Conservation (phyloP, 2,329 filamentous ascomycete species). For the Drechmeria coniospora region DNA sequence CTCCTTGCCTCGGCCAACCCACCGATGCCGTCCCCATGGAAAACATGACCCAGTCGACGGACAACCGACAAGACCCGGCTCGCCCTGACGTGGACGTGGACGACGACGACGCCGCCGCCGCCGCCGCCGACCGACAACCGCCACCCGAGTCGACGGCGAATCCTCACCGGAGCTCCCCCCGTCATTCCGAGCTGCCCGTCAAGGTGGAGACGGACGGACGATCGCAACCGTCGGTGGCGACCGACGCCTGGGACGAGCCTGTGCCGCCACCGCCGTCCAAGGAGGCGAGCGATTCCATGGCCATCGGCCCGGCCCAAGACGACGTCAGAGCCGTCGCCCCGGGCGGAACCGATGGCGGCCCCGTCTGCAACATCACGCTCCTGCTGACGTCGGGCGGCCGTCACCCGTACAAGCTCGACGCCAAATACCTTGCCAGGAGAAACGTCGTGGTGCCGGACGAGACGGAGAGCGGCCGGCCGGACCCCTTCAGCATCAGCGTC, state of each 20-base stretch:
- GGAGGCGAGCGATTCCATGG: constrained; percentile 18
- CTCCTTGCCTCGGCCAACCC: constrained; percentile 17
- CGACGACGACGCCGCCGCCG: constrained; percentile 7
- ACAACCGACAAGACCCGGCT: background rate
- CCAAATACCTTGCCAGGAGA: constrained; percentile 68
- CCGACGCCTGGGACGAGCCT: constrained; percentile 17
- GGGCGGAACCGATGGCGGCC: constrained; percentile 15
- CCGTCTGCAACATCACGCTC: constrained; percentile 60
- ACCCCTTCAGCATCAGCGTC: constrained; percentile 81
- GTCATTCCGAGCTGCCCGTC: constrained; percentile 7
- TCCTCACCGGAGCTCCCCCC: constrained; percentile 6
- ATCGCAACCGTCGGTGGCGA: constrained; percentile 12
- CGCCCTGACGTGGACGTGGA: too few relatives aligned
- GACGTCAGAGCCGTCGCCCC: constrained; percentile 22
- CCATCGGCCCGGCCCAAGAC: constrained; percentile 28
- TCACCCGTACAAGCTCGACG: constrained; percentile 82
- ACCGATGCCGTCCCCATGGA: constrained; percentile 23
- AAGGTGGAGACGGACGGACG: constrained; percentile 7
- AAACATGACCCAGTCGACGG: constrained; percentile 13
- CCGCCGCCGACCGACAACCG: constrained; percentile 7
- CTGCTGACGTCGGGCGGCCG: constrained; percentile 67
- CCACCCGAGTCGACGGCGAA: constrained; percentile 6
- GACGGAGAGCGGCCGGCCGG: constrained; percentile 41
- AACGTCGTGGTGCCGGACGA: constrained; percentile 60
- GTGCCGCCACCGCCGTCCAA: constrained; percentile 14